These are phyloP conservation scores for Leucaena leucocephala DNA, from an alignment of 306 rosid genomes.

Conservation along the genomic window DNA sequence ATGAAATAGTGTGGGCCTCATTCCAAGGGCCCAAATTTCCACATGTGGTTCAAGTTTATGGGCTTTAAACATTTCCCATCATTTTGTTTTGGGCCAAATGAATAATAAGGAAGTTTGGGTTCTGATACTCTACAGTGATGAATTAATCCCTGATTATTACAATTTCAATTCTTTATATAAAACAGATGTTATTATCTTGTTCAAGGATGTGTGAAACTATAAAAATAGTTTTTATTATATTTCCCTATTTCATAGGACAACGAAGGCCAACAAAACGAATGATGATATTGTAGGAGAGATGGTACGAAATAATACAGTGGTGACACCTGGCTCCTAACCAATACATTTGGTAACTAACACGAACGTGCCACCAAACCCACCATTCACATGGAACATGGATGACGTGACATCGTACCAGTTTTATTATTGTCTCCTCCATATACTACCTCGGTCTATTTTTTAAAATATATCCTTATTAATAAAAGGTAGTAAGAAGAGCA, in stretches of 20 bases:
- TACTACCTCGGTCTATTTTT: too few relatives aligned
- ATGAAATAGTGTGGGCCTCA: neutral
- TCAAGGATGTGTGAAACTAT: too few relatives aligned
- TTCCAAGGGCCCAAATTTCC: neutral
- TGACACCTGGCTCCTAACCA: neutral
- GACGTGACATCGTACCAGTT: constrained; percentile 21
- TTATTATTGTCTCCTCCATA: neutral
- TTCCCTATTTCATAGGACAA: neutral
- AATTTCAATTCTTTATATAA: too few relatives aligned
- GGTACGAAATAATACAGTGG: neutral
- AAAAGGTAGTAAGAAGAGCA: too few relatives aligned
- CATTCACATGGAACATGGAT: constrained; percentile 9
- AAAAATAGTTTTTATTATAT: neutral
- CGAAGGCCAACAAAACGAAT: neutral
- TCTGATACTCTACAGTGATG: neutral
- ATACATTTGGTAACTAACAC: neutral
- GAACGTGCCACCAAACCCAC: constrained; percentile 10
- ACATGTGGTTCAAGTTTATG: neutral
- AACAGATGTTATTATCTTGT: too few relatives aligned
- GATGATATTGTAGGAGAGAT: neutral
- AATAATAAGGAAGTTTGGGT: neutral
- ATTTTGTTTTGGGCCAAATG: neutral
- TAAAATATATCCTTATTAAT: too few relatives aligned
- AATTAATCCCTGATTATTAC: too few relatives aligned
- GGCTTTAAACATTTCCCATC: neutral